phyloP scores from a whole-genome alignment of 352 stramenopile species.

The Phytophthora cactorum region DNA sequence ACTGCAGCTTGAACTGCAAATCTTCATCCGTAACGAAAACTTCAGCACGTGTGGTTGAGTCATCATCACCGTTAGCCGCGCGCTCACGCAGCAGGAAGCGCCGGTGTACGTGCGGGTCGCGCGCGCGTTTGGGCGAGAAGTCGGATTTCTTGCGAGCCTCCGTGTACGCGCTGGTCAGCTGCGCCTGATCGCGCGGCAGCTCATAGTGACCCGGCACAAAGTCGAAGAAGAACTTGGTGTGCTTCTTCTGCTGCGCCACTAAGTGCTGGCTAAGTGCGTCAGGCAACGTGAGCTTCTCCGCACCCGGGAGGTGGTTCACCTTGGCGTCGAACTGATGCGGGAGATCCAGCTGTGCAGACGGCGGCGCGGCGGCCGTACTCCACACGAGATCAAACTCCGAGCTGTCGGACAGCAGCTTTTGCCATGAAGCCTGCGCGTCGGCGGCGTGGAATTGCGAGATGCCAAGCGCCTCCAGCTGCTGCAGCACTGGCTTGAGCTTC shows the following conservation, averaged over 20 bases:
- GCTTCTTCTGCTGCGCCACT: constrained; percentile 44
- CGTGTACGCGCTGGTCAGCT: constrained; percentile 53
- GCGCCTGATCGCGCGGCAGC: constrained; percentile 64
- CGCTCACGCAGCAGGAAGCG: constrained; percentile 68
- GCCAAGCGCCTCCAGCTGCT: constrained; percentile 59
- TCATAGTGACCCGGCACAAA: constrained; percentile 65
- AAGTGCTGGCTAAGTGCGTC: constrained; percentile 61
- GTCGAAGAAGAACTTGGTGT: constrained; percentile 74
- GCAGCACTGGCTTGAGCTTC: constrained; percentile 49
- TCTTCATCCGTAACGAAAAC: constrained; percentile 60
- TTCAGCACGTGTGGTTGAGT: constrained; percentile 21
- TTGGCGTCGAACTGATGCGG: constrained; percentile 51
- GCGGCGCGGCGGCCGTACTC: constrained; percentile 40
- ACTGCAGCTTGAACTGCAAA: constrained; percentile 51
- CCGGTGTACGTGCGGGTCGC: constrained; percentile 62
- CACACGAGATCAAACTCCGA: constrained; percentile 75
- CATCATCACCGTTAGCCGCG: constrained; percentile 42
- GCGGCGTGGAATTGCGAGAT: constrained; percentile 54
- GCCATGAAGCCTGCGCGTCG: constrained; percentile 45
- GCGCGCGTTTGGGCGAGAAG: constrained; percentile 56
- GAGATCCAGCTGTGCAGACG: constrained; percentile 50
- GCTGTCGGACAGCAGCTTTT: constrained; percentile 46
- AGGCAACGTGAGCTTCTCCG: constrained; percentile 48
- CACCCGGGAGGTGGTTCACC: constrained; percentile 77
- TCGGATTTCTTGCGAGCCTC: constrained; percentile 55